Base-by-base conservation (phyloP, 108 stramenopile species). In the Craspedostauros australis region DNA sequence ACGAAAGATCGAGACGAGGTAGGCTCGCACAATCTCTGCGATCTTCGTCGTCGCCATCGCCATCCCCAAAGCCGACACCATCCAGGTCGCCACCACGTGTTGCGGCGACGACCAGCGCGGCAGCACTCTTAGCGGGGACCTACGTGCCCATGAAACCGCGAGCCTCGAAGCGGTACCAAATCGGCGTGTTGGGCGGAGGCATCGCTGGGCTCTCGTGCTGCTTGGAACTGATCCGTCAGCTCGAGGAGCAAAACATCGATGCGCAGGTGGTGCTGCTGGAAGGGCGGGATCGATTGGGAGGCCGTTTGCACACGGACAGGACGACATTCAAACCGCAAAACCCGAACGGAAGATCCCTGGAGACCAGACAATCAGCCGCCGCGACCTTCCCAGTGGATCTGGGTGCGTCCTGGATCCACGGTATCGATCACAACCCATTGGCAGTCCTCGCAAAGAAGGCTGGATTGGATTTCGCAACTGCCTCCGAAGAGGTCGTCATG, bases 361-460 rank as follows among this genome's bases (percentile, higher is more conserved):
- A n/a, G n/a, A n/a, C n/a, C n/a, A n/a, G n/a, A n/a, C n/a, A n/a
- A n/a, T n/a, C n/a, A n/a, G n/a, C n/a, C n/a, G n/a, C n/a, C n/a
- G n/a, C n/a, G 9, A 11, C n/a, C n/a, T 57, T 66, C 40, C 62
- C 61, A 36, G 62, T 59, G 4, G 79, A 80, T 55, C 50, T 82
- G 23, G 83, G 80, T 19, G 90, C 81, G 3, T 61, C 66, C 6
- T 88, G 77, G 72, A 81, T 88, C 42, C 86, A 88, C 60, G 86
- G 86, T 12, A 77, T 88, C 41, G 75, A 81, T 30, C 50, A 76
- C 39, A 93, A 80, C 42, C 79, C 79, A 1, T 38, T 80, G 21
- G 68, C 79, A 11, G 42, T 45, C 12, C 36, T 80, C n/a, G 68
- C 74, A 0, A 26, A 39, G 18, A 49, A 47, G 22, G 72, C 68